These are phyloP conservation scores for Xylaria sp. DNA, from an alignment of 2,329 filamentous ascomycete species.

Conservation along the genomic window DNA sequence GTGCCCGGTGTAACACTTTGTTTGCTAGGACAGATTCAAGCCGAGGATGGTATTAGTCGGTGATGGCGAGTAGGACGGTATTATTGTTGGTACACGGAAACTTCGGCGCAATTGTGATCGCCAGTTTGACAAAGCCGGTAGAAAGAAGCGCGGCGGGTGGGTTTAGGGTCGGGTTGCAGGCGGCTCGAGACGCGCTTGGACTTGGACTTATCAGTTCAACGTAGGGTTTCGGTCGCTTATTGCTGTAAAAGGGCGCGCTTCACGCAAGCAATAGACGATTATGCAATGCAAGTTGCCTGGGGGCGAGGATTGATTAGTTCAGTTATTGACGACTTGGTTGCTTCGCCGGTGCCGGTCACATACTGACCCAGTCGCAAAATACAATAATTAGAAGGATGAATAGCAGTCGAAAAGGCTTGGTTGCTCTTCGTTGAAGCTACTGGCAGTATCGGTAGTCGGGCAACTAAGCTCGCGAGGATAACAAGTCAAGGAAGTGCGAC, in stretches of 20 bases:
- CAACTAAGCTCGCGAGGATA: not conserved
- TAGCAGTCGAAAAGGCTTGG: not conserved
- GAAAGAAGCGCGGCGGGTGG: conserved; percentile 39
- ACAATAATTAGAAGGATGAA: conserved; percentile 8
- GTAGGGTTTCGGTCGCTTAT: conserved; percentile 20
- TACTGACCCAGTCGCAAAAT: conserved; percentile 2
- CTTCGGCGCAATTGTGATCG: conserved; percentile 55
- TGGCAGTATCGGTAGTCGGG: not conserved
- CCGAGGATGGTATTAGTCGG: conserved; percentile 24
- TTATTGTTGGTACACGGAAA: conserved; percentile 42
- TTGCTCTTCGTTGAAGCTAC: not conserved
- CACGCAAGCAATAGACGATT: not conserved
- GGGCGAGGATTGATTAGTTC: not conserved
- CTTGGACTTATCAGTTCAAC: conserved; percentile 13
- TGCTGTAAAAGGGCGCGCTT: conserved; percentile 10
- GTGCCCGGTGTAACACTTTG: not conserved
- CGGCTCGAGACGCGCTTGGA: conserved; percentile 30
- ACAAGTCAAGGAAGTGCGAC: not conserved
- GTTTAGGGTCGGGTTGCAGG: conserved; percentile 33
- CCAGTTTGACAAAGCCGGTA: conserved; percentile 52
- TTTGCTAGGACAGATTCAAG: not conserved
- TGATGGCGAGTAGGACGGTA: conserved; percentile 9
- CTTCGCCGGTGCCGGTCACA: not conserved
- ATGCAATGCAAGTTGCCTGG: not conserved
- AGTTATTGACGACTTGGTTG: not conserved